Evolutionary conservation across 1,284 basidiomycete genomes (phyloP).

Genomic region (Vanrija sp.): DNA sequence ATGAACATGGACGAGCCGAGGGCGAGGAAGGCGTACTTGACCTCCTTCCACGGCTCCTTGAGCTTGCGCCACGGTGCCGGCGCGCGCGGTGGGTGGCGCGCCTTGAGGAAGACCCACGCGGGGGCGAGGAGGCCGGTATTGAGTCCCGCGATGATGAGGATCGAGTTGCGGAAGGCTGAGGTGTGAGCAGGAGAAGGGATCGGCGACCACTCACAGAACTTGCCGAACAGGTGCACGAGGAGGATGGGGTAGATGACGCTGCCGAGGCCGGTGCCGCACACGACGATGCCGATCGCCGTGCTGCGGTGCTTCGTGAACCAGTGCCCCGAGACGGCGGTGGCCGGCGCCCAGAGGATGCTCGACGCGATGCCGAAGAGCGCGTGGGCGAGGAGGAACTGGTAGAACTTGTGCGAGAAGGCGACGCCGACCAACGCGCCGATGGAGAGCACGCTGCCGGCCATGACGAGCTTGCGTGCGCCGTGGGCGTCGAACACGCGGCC

Average conservation of each 20-base stretch:
- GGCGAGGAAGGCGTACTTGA: conserved; percentile 24
- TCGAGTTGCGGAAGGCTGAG: conserved; percentile 35
- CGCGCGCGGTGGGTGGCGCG: conserved; percentile 34
- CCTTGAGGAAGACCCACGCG: conserved; percentile 39
- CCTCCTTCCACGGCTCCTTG: conserved; percentile 25
- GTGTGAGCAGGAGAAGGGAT: conserved; percentile 5
- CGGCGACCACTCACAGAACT: conserved; percentile 20
- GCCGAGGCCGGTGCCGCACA: conserved; percentile 39
- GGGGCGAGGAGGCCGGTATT: conserved; percentile 38
- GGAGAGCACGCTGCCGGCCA: conserved; percentile 31
- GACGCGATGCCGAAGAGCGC: conserved; percentile 38
- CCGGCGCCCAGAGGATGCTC: conserved; percentile 35
- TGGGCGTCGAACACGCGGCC: conserved; percentile 41
- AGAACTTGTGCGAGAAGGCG: conserved; percentile 42
- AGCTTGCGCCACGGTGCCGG: conserved; percentile 6
- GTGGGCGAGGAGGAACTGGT: conserved; percentile 42
- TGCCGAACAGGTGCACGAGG: conserved; percentile 35
- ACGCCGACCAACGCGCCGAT: conserved; percentile 34
- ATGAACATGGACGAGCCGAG: conserved; percentile 26
- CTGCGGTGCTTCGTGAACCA: conserved; percentile 42
- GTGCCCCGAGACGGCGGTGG: conserved; percentile 39
- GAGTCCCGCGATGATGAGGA: conserved; percentile 41
- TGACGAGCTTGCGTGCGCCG: conserved; percentile 30
- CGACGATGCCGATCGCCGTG: conserved; percentile 44
- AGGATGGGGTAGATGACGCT: conserved; percentile 44